phyloP scores from a whole-genome alignment of 352 stramenopile genomes.

The Phytopythium aichiense region DNA sequence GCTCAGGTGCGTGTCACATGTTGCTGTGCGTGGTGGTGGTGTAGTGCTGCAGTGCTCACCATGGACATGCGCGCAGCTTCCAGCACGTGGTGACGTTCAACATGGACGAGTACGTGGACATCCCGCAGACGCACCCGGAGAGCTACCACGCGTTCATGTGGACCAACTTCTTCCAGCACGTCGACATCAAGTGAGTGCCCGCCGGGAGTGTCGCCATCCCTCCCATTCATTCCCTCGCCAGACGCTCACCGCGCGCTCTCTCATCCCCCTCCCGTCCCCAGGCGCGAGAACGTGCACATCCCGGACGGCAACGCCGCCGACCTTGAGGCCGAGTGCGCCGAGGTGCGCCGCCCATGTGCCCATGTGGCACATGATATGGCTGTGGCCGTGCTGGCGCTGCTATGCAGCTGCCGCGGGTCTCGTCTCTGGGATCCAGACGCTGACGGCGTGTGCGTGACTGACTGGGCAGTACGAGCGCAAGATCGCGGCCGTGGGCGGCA shows the following conservation, averaged over 20 bases:
- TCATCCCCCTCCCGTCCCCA: slow-evolving; percentile 8
- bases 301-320: slow-evolving; percentile 81
- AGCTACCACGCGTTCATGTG: slow-evolving; percentile 91
- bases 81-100: slow-evolving; percentile 90
- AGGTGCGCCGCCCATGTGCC: slow-evolving; percentile 18
- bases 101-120: slow-evolving; percentile 88
- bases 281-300: slow-evolving; percentile 85
- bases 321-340: slow-evolving; percentile 66
- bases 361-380: background rate
- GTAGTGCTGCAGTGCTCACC: background rate
- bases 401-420: background rate
- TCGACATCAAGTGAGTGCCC: slow-evolving; percentile 72
- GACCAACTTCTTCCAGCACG: slow-evolving; percentile 86
- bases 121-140: slow-evolving; percentile 77
- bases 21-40: background rate
- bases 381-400: too few relatives aligned
- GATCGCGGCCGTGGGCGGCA: slow-evolving; percentile 77
- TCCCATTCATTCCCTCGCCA: background rate
- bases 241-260: too few relatives aligned
- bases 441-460: background rate
- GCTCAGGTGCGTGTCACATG: slow-evolving; percentile 21
- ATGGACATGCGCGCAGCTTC: slow-evolving; percentile 36
- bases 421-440: background rate
- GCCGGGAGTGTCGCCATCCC: background rate
- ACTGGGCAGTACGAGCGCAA: slow-evolving; percentile 66